Base-by-base conservation (phyloP, 352 stramenopile species). In the Globisporangium yorkense region DNA sequence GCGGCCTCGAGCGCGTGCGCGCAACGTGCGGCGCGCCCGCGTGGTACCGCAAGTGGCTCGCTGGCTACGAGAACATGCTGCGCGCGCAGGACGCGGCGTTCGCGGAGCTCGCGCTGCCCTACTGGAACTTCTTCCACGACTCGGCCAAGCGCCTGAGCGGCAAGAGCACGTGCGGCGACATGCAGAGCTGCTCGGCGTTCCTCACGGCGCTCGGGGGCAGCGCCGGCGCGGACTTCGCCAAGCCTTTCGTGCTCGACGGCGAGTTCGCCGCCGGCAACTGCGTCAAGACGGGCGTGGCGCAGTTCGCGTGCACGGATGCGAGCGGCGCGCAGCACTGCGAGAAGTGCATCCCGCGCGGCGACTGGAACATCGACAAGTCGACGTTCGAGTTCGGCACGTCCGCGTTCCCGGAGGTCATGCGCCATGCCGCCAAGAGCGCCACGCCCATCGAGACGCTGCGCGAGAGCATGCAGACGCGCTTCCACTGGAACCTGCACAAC, bases 31-130 rank as follows among this genome's bases (percentile, higher is more conserved):
- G 78, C 20, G 74, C 75, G 9, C 66, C 74, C 0, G 73, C 73
- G 13, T 89, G 80, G 80, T 79, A 89, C 57, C 80, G 80, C 50
- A 86, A 84, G 59, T 89, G 71, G 41, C 55, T 89, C 40, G 61
- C 84, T 24, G 80, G 68, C 3, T 89, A 88, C 51, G 80, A 88
- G 61, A 88, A 70, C 63, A 89, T 89, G 80, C 62, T 89, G 45
- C 77, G 75, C 10, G 74, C 67, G 37, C 63, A 84, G 46, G 72
- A 75, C 51, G 12, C 58, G 3, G 60, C 57, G 6, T 89, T 72
- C 49, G 67, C 58, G 10, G 61, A 76, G 47, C 43, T 89, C 51
- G 88, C 80, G 18, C 58, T 89, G 39, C 77, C 80, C 15, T 89
- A 84, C 53, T 89, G 78, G 77, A 64, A 88, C 50, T 58, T 83